Evolutionary conservation across 2,329 filamentous ascomycete species (phyloP).

Genomic region (Verticillium tricorpus): DNA sequence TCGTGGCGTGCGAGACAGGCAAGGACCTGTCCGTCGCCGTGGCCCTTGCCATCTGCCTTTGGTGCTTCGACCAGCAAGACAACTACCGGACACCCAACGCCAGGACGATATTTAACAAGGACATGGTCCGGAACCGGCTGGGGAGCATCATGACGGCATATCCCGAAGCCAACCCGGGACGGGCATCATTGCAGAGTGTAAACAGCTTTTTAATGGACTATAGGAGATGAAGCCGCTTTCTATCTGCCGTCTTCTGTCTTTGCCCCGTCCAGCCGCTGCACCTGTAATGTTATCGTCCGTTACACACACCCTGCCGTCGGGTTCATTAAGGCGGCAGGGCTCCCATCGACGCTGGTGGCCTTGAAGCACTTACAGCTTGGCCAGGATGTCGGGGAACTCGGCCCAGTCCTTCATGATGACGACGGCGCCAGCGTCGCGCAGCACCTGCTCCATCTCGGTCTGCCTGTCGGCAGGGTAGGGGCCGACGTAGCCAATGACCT

Average conservation of each 20-base stretch:
- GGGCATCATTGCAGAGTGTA: constrained; percentile 83
- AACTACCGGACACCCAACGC: constrained; percentile 21
- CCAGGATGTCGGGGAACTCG: constrained; percentile 45
- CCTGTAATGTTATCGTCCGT: background rate
- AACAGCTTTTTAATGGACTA: constrained; percentile 81
- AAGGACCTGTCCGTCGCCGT: constrained; percentile 77
- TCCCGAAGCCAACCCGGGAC: constrained; percentile 76
- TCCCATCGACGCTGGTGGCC: background rate
- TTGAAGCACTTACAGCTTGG: constrained; percentile 30
- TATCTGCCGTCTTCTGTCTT: background rate
- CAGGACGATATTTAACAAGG: constrained; percentile 57
- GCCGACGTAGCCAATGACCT: constrained; percentile 79
- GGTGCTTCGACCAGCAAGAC: constrained; percentile 64
- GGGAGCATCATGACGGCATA: constrained; percentile 78
- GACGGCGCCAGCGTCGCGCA: constrained; percentile 58
- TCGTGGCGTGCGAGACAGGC: constrained; percentile 71
- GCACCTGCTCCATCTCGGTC: constrained; percentile 58
- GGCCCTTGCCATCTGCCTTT: constrained; percentile 71
- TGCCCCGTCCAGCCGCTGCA: background rate
- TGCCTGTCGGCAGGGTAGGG: constrained; percentile 62
- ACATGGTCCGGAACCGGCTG: constrained; percentile 69
- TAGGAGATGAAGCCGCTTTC: constrained; percentile 20
- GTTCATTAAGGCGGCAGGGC: background rate
- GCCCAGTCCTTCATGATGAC: constrained; percentile 58
- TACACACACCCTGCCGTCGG: background rate